Conservation (phyloP, 306 rosid genomes). For the Malus sieversii region DNA sequence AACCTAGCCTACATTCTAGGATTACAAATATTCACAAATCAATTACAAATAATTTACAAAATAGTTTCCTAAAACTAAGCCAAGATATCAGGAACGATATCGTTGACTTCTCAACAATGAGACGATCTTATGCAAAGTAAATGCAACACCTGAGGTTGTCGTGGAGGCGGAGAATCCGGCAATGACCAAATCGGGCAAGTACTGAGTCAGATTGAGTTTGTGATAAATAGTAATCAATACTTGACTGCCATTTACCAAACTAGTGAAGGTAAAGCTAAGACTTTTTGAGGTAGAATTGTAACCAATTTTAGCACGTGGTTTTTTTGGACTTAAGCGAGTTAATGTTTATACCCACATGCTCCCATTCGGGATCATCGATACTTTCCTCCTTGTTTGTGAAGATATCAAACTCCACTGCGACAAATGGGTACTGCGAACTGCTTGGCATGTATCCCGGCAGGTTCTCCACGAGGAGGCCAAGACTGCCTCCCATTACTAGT, state of each 20-base stretch:
- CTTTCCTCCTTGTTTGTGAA: fast-evolving
- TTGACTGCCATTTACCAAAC: not conserved
- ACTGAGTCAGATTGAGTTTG: not conserved
- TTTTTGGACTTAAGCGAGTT: not conserved
- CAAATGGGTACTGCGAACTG: not conserved
- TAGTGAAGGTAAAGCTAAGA: not conserved
- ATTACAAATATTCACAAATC: no score
- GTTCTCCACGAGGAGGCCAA: not conserved
- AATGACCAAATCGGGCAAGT: not conserved
- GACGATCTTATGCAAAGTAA: constrained; percentile 9
- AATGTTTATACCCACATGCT: not conserved
- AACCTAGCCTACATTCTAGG: no score
- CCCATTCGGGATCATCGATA: not conserved
- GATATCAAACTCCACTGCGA: constrained; percentile 37
- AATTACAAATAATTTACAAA: no score
- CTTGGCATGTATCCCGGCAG: not conserved
- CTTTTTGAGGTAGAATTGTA: not conserved
- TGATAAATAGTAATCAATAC: not conserved
- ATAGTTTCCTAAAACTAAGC: no score
- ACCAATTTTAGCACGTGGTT: not conserved
- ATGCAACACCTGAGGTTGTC: no score
- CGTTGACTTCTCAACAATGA: no score
- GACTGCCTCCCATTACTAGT: not conserved
- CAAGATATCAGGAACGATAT: no score
- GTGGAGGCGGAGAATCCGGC: not conserved